Evolutionary conservation across 176 grass and related monocot species (phyloP), one percentile per base, ranked within the genome.

Genomic region (Lolium rigidum): DNA sequence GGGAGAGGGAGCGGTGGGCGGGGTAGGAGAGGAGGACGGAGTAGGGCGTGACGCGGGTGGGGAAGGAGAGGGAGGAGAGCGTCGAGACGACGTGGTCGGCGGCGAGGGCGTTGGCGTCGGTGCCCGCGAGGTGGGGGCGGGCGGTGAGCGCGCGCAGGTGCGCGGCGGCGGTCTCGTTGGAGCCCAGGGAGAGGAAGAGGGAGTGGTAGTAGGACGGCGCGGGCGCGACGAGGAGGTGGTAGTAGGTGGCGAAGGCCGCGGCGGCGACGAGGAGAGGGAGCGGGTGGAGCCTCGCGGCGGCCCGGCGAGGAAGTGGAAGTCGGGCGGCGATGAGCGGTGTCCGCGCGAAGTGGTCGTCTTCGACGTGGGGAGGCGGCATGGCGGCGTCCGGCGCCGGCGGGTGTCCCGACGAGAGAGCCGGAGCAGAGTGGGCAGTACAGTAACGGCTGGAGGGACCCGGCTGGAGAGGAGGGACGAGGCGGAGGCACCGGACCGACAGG

Each of bases 21-120:
- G 93, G 93, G 76, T 92, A 94, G 48, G 90, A 91, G 65, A 98
- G 93, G 44, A 95, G 92, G 59, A 98, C 90, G 22, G 92, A 91
- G 85, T 98, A 98, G 10, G 61, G 87, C 16, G 84, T 65, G 50
- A 84, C 25, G 75, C 69, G 90, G 39, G 90, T 66, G 17, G 86
- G 69, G 90, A 95, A 94, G 41, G 86, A 77, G 46, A 83, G 37
- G 37, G 93, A 82, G 24, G 92, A 69, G 83, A 92, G 71, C 0
- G 64, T 0, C 41, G 76, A 38, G 75, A 49, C 75, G 79, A 94
- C 92, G 26, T 95, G 86, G 11, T 72, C 80, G 12, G 90, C 90
- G 10, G 78, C 88, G 39, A 26, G 7, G 22, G 93, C 71, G 76
- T 95, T 86, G 81, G 90, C 88, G 26, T 52, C 25, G 65, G 88